Base-by-base conservation (phyloP, 2,329 filamentous ascomycete genomes). In the Fusarium sp. region DNA sequence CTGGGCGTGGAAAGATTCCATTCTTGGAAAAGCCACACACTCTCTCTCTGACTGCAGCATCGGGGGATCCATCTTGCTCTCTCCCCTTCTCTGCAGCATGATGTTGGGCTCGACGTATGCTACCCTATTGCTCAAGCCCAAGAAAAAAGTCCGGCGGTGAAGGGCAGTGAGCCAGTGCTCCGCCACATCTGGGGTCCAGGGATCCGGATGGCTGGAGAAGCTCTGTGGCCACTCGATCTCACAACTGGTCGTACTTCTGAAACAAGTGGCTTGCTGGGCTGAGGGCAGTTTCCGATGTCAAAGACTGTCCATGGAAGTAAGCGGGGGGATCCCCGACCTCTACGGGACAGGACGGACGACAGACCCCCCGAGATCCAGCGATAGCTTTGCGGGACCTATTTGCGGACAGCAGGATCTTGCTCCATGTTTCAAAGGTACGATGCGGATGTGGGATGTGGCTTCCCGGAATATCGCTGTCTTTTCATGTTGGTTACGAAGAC, bases 201-300 rank as follows among this genome's bases (percentile, higher is more conserved):
- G 40, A 57, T 56, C 40, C 56, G 59, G 63, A 59, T 37, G 56
- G 67, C 66, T 68, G 54, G 74, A 47, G 40, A 71, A 43, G 35
- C 63, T 59, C 75, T 54, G 38, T 66, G 69, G 75, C 77, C 77
- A 73, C 70, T 76, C 61, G 65, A 75, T 69, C 65, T 66, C 40
- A n/a, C 63, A 65, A 63, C 33, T 27, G 50, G 43, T 60, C 60
- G 32, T 70, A 35, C 32, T 70, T 77, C 72, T 78, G 77, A 79
- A 79, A 79, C 75, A 68, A 71, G 75, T 78, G 72, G 77, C 77
- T 76, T 76, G 75, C 75, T 65, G 57, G 65, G 65, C 71, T 76
- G 71, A 61, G 64, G 64, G 69, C 32, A 58, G 65, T 66, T 66
- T 64, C 67, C 69, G 68, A 71, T 70, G 52, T 65, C 22, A 58